Evolutionary conservation across 352 stramenopile genomes (phyloP).

Genomic region (Thraustochytrium sp.): DNA sequence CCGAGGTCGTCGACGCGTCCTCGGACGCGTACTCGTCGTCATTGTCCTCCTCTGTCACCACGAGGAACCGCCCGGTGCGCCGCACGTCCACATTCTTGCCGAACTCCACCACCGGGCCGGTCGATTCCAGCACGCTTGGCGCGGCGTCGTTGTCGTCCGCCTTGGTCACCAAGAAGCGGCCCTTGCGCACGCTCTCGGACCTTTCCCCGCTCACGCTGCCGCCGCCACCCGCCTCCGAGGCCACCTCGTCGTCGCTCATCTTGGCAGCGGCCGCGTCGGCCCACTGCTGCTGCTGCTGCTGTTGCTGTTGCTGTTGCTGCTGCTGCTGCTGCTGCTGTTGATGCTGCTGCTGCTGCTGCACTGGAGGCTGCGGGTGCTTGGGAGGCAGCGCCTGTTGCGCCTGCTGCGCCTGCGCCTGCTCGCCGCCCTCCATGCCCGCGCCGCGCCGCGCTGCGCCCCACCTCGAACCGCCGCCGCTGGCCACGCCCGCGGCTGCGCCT

Average conservation of each 20-base stretch:
- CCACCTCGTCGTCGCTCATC: not conserved
- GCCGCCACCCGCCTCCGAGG: no score
- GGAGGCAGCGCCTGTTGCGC: not conserved
- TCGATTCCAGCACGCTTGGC: not conserved
- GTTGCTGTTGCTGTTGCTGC: slow-evolving; percentile 7
- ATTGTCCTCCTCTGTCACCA: slow-evolving; percentile 22
- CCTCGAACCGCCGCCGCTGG: no score
- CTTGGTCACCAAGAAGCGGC: slow-evolving; percentile 33
- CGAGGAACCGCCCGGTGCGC: not conserved
- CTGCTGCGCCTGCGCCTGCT: no score
- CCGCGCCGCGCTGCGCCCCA: no score
- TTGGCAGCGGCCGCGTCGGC: not conserved
- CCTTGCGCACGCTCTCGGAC: slow-evolving; percentile 12
- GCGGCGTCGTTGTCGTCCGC: not conserved
- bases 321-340: slow-evolving; percentile 21
- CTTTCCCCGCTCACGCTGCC: not conserved
- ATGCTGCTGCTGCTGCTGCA: not conserved
- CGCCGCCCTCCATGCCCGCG: no score
- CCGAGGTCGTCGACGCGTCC: not conserved
- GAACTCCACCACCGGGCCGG: not conserved
- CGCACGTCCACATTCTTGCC: not conserved
- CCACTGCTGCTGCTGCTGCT: slow-evolving; percentile 8
- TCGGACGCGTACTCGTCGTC: slow-evolving; percentile 1
- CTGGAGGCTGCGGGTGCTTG: not conserved
- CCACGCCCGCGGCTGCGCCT: no score